Base-by-base conservation (phyloP, 108 stramenopile species). In the Stephanodiscus triporus region DNA sequence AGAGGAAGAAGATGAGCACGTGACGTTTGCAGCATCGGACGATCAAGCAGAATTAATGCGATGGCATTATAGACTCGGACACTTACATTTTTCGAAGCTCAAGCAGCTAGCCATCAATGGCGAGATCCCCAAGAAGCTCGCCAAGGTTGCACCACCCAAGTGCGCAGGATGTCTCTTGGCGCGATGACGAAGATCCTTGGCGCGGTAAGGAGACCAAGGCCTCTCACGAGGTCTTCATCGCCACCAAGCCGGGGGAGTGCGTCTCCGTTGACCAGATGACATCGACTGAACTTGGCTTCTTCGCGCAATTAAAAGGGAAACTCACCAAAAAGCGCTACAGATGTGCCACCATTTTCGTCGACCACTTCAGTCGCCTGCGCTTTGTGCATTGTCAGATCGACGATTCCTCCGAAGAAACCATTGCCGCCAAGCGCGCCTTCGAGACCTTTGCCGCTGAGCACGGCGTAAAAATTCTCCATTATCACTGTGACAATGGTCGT, bases 401-500 rank as follows among this genome's bases (percentile, higher is more conserved):
- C 19, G 19, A 20, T 16, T n/a, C 43, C 1, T 27, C 64, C 14
- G 62, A 3, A 9, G 26, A 65, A 4, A 74, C 73, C 5, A 20
- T 74, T n/a, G 4, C 20, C 34, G 73, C 73, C 32, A 66, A 66
- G 9, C 17, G 34, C 13, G 64, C 64, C 8, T 74, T 74, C 30
- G 73, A 74, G 20, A 19, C 27, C 1, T 66, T n/a, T 11, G 73
- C 73, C 50, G 29, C n/a, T 20, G 20, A 34, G 5, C 5, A 40
- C 13, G 70, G 66, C 47, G 75, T 84, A 5, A 70, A 26, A 8
- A 58, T 85, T 6, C 16, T 38, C 34, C 78, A 79, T 22, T 83
- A 83, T 51, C 85, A 86, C 63, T 72, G 51, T 11, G 85, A 86
- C 75, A 86, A 86, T 51, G 80, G 80, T 2, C 53, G 49, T 19